phyloP scores from a whole-genome alignment of 1,139 yeast genomes.

The Candida mesenterica region DNA sequence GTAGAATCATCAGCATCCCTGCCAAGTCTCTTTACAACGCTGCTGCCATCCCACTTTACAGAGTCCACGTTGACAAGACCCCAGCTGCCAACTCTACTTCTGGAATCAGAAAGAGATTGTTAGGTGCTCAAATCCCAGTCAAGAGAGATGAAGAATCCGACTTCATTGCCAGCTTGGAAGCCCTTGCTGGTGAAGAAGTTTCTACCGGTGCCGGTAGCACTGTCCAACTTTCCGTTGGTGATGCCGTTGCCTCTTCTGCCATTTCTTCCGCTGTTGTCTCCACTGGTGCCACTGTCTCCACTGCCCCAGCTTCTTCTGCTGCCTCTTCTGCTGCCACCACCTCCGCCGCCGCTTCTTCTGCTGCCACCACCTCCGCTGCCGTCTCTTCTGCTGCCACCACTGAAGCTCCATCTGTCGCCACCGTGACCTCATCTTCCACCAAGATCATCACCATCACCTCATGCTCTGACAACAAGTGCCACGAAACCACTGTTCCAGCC shows the following conservation, averaged over 20 bases:
- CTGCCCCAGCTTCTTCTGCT: slow-evolving; percentile 12
- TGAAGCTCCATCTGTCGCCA: slow-evolving; percentile 13
- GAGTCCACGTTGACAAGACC: slow-evolving; percentile 27
- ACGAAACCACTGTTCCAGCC: slow-evolving; percentile 14
- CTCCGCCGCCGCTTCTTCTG: slow-evolving; percentile 10
- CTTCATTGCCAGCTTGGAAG: slow-evolving; percentile 30
- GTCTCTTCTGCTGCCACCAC: slow-evolving; percentile 14
- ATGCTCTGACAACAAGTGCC: slow-evolving; percentile 21
- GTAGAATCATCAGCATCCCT: slow-evolving; percentile 34
- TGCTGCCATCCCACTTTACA: slow-evolving; percentile 27
- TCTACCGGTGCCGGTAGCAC: slow-evolving; percentile 11
- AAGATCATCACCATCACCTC: slow-evolving; percentile 23
- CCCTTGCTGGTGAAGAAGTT: slow-evolving; percentile 27
- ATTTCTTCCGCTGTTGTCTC: not conserved
- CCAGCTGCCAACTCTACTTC: slow-evolving; percentile 43
- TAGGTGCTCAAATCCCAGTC: slow-evolving; percentile 13
- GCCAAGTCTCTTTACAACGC: slow-evolving; percentile 29
- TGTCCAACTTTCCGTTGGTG: slow-evolving; percentile 32
- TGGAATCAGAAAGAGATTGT: slow-evolving; percentile 43
- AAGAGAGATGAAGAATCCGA: slow-evolving; percentile 34
- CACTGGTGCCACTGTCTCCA: slow-evolving; percentile 13
- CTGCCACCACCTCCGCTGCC: slow-evolving; percentile 13
- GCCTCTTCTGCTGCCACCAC: slow-evolving; percentile 14
- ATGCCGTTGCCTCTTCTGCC: slow-evolving; percentile 11
- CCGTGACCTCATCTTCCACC: slow-evolving; percentile 9